Evolutionary conservation across 495 filamentous ascomycete genomes (phyloP), one percentile per base, ranked within the genome.

Genomic region (Staphylotrichum longicolle): DNA sequence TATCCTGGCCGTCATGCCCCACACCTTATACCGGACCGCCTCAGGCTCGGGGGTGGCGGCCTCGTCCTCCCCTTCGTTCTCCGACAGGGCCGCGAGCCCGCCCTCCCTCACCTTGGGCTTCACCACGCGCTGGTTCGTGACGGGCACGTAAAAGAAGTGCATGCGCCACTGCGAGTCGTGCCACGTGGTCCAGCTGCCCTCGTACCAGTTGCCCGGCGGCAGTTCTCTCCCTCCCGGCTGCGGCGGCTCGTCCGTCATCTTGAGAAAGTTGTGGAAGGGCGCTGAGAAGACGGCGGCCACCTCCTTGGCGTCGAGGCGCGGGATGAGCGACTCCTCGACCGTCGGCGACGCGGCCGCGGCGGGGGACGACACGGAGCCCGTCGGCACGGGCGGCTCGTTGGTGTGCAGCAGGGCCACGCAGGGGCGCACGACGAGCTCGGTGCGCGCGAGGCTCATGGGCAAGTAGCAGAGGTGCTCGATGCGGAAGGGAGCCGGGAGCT

Each of bases 271-370:
- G 61, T 83, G 81, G 66, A 96, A 89, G 2, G 88, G 88, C 49
- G 88, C 91, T 9, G 89, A 88, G 73, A 96, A 96, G 30, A 96
- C 91, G n/a, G 88, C 89, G 4, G 90, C 91, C 2, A 96, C 92
- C 74, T 96, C 92, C 57, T 86, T 85, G 7, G 91, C 85, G 74
- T 96, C 89, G 5, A 96, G 78, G 33, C 82, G 79, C 0, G 91
- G 91, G 47, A 95, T 89, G 68, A 96, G 80, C 51, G 77, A 80
- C 20, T 87, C 83, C 64, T 93, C 90, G 2, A 83, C 86, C 39
- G 74, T 66, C 6, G 41, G 42, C 6, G 42, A 50, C 27, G 59
- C 20, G 54, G 8, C 2, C 37, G n/a, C n/a, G n/a, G 59, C 6
- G 9, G 54, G 67, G 44, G 69, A 52, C 8, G 46, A 10, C 9